Evolutionary conservation across 225 moss, liverwort and hornwort species (phyloP).

Genomic region (Sphagnum tenellum): DNA sequence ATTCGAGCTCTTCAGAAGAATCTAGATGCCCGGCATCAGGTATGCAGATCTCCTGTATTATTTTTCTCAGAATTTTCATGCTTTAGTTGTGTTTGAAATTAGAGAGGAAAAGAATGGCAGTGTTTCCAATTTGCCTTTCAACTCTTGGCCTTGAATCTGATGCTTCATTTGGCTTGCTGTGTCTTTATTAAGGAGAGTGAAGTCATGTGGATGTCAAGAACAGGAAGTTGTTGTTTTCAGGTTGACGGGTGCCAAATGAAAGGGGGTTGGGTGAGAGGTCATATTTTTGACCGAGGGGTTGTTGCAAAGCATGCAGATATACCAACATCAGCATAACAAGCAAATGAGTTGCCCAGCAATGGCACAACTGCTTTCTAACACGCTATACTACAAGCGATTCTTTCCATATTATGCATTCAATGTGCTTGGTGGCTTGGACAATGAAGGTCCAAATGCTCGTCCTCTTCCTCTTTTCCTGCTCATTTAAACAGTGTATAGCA

Average conservation of each 20-base stretch:
- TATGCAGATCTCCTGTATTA: not conserved
- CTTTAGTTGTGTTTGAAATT: too few relatives aligned
- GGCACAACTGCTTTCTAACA: constrained; percentile 53
- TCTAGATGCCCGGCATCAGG: constrained; percentile 50
- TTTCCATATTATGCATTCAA: constrained; percentile 58
- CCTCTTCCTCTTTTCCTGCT: not conserved
- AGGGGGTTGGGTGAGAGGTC: not conserved
- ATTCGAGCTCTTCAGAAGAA: constrained; percentile 49
- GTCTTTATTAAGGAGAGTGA: too few relatives aligned
- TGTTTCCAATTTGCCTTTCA: too few relatives aligned
- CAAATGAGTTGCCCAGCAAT: constrained; percentile 58
- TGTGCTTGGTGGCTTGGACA: constrained; percentile 53
- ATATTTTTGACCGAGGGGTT: too few relatives aligned
- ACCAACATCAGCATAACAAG: constrained; percentile 54
- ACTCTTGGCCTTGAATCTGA: too few relatives aligned
- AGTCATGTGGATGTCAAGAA: too few relatives aligned
- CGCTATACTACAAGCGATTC: constrained; percentile 55
- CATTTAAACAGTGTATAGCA: not conserved
- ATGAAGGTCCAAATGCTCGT: constrained; percentile 14
- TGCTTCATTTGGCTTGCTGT: too few relatives aligned
- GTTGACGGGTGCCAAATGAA: not conserved
- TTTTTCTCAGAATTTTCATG: too few relatives aligned
- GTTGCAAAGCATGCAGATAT: constrained; percentile 7
- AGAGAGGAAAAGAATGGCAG: too few relatives aligned
- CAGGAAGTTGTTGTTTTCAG: not conserved